These are phyloP conservation scores for Erodium trifolium DNA, from an alignment of 441 rosid species.

Conservation along the genomic window DNA sequence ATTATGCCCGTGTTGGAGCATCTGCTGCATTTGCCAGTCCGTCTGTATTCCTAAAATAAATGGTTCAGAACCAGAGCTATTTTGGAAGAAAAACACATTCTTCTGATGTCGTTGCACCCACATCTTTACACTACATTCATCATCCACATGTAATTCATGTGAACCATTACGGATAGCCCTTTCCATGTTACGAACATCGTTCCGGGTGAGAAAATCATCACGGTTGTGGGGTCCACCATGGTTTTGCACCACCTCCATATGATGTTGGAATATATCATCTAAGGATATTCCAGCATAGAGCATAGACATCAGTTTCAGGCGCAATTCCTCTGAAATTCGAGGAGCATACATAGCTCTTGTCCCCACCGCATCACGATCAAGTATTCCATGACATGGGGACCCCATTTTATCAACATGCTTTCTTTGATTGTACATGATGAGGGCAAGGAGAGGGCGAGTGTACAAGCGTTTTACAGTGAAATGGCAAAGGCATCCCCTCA, in stretches of 20 bases:
- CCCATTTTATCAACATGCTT: conserved; percentile 46
- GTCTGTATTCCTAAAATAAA: conserved; percentile 48
- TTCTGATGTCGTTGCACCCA: conserved; percentile 49
- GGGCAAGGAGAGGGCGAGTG: conserved; percentile 37
- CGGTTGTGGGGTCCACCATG: conserved; percentile 54
- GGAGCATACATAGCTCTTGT: conserved; percentile 62
- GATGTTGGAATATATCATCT: conserved; percentile 44
- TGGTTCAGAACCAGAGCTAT: conserved; percentile 25
- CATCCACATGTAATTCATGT: conserved; percentile 36
- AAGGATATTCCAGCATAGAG: conserved; percentile 44
- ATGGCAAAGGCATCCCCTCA: conserved; percentile 60
- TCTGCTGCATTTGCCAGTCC: conserved; percentile 58
- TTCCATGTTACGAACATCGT: conserved; percentile 53
- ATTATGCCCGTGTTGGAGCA: conserved; percentile 37
- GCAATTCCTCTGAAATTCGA: conserved; percentile 47
- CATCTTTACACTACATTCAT: conserved; percentile 34
- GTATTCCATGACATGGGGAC: conserved; percentile 48
- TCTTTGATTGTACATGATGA: conserved; percentile 47
- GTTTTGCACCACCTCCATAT: conserved; percentile 38
- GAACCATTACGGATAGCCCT: conserved; percentile 37
- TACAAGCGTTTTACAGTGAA: conserved; percentile 49
- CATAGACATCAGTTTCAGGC: conserved; percentile 47
- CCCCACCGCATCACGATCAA: conserved; percentile 46
- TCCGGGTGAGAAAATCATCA: conserved; percentile 47
- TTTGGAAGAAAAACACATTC: conserved; percentile 43